A percentile compares a stretch with the other conserved stretches of the same genome.
Evolutionary conservation across 1,284 basidiomycete species (phyloP).

Genomic region (Pseudozyma sp.): DNA sequence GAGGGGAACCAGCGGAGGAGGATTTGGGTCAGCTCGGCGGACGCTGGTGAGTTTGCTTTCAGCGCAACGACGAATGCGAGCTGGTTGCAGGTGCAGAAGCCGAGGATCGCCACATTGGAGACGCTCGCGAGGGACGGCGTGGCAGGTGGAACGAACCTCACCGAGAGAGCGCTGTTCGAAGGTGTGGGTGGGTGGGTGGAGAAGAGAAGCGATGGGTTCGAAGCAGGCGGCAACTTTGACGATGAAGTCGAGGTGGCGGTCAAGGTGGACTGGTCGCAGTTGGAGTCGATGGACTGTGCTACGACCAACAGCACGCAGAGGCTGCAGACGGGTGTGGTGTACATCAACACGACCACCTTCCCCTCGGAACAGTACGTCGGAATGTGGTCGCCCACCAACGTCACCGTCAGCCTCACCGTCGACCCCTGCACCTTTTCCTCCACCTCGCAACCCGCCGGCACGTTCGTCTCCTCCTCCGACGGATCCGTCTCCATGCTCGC

Average conservation of each 20-base stretch:
- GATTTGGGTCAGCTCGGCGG: slow-evolving; percentile 29
- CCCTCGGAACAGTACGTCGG: slow-evolving; percentile 16
- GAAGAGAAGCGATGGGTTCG: slow-evolving; percentile 12
- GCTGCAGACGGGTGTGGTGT: slow-evolving; percentile 24
- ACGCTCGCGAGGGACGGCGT: no score
- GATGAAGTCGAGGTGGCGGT: slow-evolving; percentile 27
- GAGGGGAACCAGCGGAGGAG: slow-evolving; percentile 24
- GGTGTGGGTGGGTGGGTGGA: neutral
- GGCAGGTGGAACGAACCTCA: neutral
- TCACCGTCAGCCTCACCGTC: slow-evolving; percentile 23
- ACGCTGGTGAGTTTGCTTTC: slow-evolving; percentile 17
- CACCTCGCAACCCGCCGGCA: slow-evolving; percentile 74
- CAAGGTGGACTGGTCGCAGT: slow-evolving; percentile 18
- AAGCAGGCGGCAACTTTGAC: slow-evolving; percentile 27
- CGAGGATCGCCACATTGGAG: no score
- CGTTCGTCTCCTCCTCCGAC: slow-evolving; percentile 41
- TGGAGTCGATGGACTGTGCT: slow-evolving; percentile 6
- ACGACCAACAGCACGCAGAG: slow-evolving; percentile 2
- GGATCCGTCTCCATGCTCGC: slow-evolving; percentile 32
- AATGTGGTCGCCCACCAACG: slow-evolving; percentile 27
- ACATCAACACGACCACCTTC: slow-evolving; percentile 24
- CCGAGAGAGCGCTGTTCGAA: neutral
- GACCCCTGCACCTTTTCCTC: slow-evolving; percentile 74
- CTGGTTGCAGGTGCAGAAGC: slow-evolving; percentile 11
- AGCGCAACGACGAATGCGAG: slow-evolving; percentile 17